phyloP scores from a whole-genome alignment of 2,329 filamentous ascomycete genomes.

The Arachnomyces sp. region DNA sequence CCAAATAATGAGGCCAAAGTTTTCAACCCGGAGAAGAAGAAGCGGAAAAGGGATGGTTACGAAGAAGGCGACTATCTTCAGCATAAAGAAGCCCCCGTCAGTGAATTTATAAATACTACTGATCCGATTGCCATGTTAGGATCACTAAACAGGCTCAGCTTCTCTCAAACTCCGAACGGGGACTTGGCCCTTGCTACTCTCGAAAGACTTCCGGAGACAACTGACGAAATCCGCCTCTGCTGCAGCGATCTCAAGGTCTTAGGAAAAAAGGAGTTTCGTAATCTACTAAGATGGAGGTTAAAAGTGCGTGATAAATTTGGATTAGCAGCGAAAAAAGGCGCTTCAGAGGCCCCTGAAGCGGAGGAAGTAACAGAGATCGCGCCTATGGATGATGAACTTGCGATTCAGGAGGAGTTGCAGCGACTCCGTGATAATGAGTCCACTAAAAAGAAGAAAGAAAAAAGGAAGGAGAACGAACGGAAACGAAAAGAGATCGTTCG shows the following conservation, averaged over 20 bases:
- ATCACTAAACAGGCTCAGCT: conserved; percentile 73
- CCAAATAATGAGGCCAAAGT: conserved; percentile 98
- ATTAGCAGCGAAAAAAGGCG: conserved; percentile 64
- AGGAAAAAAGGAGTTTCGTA: conserved; percentile 89
- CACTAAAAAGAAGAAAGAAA: conserved; percentile 71
- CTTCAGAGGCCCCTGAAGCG: conserved; percentile 36
- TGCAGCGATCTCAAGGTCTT: conserved; percentile 83
- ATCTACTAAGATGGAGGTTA: conserved; percentile 80
- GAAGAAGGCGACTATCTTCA: conserved; percentile 92
- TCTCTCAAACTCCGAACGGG: conserved; percentile 69
- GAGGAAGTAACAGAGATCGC: conserved; percentile 74
- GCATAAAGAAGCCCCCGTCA: conserved; percentile 80
- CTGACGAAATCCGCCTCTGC: conserved; percentile 67
- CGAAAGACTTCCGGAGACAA: conserved; percentile 79
- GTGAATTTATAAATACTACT: conserved; percentile 85
- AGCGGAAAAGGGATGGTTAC: conserved; percentile 94
- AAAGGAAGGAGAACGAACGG: conserved; percentile 80
- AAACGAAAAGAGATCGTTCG: conserved; percentile 93
- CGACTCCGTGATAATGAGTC: conserved; percentile 71
- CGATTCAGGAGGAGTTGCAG: conserved; percentile 81
- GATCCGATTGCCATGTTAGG: conserved; percentile 93
- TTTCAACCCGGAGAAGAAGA: conserved; percentile 95
- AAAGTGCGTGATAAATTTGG: conserved; percentile 87
- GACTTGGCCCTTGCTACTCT: conserved; percentile 83
- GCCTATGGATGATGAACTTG: conserved; percentile 89